Evolutionary conservation across 2,329 filamentous ascomycete genomes (phyloP).

Genomic region (Thielaviopsis musarum): DNA sequence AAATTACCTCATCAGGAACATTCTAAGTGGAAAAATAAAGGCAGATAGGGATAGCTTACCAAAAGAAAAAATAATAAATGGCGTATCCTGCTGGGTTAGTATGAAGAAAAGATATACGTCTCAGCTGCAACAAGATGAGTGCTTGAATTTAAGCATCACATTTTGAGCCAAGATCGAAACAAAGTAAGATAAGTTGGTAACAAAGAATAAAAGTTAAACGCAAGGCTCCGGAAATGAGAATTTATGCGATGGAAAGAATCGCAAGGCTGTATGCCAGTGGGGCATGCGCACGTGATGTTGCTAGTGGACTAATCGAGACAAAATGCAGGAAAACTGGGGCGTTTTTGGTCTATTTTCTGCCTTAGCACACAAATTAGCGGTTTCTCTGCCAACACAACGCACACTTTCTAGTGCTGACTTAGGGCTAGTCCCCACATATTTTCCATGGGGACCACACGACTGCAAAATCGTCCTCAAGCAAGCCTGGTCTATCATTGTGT

Average conservation of each 20-base stretch:
- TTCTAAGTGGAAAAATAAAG: conserved; percentile 7
- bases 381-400: neutral
- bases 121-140: too few species aligned
- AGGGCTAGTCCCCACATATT: conserved; percentile 12
- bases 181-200: neutral
- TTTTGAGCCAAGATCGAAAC: neutral
- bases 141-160: neutral
- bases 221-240: neutral
- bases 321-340: neutral
- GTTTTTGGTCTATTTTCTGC: neutral
- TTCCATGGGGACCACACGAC: conserved; percentile 8
- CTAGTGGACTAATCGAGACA: neutral
- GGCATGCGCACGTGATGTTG: neutral
- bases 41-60: conserved; percentile 15
- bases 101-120: too few species aligned
- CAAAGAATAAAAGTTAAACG: neutral
- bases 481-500: conserved; percentile 13
- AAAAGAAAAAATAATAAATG: neutral
- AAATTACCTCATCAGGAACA: conserved; percentile 87
- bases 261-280: neutral
- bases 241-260: neutral
- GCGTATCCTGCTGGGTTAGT: neutral
- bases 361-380: neutral
- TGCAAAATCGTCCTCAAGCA: conserved; percentile 12
- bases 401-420: conserved; percentile 10